Evolutionary conservation across 1,284 basidiomycete genomes (phyloP), one percentile per base, ranked within the genome.

Genomic region (Prillingera fragicola): DNA sequence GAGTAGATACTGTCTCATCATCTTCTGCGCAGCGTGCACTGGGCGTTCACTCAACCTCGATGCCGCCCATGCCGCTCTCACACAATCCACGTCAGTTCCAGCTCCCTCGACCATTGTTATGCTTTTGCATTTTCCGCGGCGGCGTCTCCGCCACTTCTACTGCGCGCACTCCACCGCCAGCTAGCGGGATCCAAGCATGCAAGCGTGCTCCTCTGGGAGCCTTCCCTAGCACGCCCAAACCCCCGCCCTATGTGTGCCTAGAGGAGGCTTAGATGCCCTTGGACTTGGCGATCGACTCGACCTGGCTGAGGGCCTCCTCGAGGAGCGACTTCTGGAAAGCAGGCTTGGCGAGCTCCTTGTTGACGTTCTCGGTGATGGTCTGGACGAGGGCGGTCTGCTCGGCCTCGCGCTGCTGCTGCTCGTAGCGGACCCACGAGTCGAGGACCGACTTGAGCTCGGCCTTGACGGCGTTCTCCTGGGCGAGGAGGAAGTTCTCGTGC

Each of bases 381-480:
- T 85, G 84, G 55, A 90, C 85, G 43, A 98, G 82, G 43, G 88
- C 84, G 26, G 80, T 78, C 80, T 98, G 95, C 77, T 98, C 90
- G 64, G 80, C 85, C 79, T 98, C 92, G 76, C 95, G 90, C 70
- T 84, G 79, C 73, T 92, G 88, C 69, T 95, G 91, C 78, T 98
- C 94, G 74, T 82, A 92, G 67, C 94, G 86, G 50, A 94, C 92
- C 92, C 94, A 97, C 69, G 85, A 87, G 79, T 98, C 95, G 49
- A 98, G 81, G 28, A 98, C 92, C 28, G 83, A 62, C 78, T 97
- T 98, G 71, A 96, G 78, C 76, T 98, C 95, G 39, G 84, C 58
- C 28, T 91, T 84, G 60, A 97, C 76, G 38, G 80, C 82, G 55
- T 85, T 83, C 74, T 88, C 86, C 77, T 98, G 94, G 64, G 82